Evolutionary conservation across 2,329 filamentous ascomycete genomes (phyloP).

Genomic region (Thermothelomyces thermophilus): DNA sequence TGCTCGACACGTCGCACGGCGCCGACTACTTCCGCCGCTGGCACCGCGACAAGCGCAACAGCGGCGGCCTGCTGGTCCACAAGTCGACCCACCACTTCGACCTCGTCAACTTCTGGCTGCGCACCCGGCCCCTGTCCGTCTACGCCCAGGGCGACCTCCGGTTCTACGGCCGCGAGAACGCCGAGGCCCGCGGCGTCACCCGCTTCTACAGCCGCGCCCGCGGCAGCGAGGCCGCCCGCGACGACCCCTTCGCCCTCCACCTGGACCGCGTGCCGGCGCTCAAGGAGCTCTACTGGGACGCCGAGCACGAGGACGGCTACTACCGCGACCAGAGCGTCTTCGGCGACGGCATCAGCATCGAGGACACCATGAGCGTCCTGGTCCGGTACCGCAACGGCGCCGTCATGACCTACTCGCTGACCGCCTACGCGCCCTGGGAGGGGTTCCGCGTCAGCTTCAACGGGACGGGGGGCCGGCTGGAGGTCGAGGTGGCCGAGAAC

Average conservation of each 20-base stretch:
- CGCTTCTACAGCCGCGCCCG: conserved; percentile 45
- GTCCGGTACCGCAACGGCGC: conserved; percentile 51
- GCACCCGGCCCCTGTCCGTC: conserved; percentile 47
- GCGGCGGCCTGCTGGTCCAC: conserved; percentile 53
- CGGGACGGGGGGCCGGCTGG: conserved; percentile 51
- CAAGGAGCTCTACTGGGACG: conserved; percentile 54
- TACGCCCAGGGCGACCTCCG: conserved; percentile 52
- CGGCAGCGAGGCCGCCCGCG: conserved; percentile 43
- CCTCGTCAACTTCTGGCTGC: conserved; percentile 57
- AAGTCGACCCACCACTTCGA: conserved; percentile 61
- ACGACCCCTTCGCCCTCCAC: conserved; percentile 54
- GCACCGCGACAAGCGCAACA: conserved; percentile 56
- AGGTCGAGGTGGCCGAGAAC: conserved; percentile 57
- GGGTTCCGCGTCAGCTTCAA: conserved; percentile 53
- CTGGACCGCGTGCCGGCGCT: conserved; percentile 46
- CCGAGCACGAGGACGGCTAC: conserved; percentile 57
- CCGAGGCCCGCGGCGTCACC: conserved; percentile 46
- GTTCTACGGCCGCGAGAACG: conserved; percentile 57
- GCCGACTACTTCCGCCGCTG: conserved; percentile 59
- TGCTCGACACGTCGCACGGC: conserved; percentile 55
- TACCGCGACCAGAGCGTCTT: conserved; percentile 57
- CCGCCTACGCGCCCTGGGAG: conserved; percentile 58
- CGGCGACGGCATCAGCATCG: conserved; percentile 56
- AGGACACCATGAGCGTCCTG: conserved; percentile 57
- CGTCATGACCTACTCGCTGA: conserved; percentile 52